Evolutionary conservation across 2,329 filamentous ascomycete genomes (phyloP), one percentile per base, ranked within the genome.

Genomic region (Stagonosporopsis vannaccii): DNA sequence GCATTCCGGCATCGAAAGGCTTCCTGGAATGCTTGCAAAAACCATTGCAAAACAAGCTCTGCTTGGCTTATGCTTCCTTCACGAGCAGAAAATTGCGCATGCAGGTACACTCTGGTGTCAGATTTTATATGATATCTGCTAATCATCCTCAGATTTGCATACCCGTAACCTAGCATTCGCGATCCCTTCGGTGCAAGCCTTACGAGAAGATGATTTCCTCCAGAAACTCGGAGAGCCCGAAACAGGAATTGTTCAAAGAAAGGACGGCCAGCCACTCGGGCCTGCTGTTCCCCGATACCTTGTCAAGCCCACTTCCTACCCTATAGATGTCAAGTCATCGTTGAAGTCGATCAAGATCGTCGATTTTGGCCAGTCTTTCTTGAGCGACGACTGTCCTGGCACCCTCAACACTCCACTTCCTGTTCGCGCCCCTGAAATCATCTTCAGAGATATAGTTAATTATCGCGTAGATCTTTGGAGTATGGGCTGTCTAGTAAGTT

Each of bases 361-460:
- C 11, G 75, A 79, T 53, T 78, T 78, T 51, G 75, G 76, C 1
- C 64, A 77, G 61, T 75, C 75, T 36, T 79, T 79, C 51, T 55
- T 56, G 11, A 37, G 4, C 11, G 17, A 60, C 12, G 50, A 66
- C 2, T 6, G 23, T 17, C 72, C 75, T 49, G 15, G 62, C 36
- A 65, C 56, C 4, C 64, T 79, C 11, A 62, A 75, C 39, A 78
- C 71, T 25, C 77, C 74, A 11, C 54, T 78, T 37, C 2, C 51
- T 49, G 36, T 78, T 47, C 69, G 72, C 11, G 70, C 77, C 39
- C 77, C 77, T 0, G 77, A 79, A 61, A 58, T 75, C 45, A 68
- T 80, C 22, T 77, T 79, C 49, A 37, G 63, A 41, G 74, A 78
- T 23, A 50, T 44, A 11, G 51, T 75, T 41, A 71, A 78, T 62